A percentile compares a stretch with the other conserved stretches of the same genome.
phyloP scores from a whole-genome alignment of 2,329 filamentous ascomycete genomes.

The Elsinoe ampelina region DNA sequence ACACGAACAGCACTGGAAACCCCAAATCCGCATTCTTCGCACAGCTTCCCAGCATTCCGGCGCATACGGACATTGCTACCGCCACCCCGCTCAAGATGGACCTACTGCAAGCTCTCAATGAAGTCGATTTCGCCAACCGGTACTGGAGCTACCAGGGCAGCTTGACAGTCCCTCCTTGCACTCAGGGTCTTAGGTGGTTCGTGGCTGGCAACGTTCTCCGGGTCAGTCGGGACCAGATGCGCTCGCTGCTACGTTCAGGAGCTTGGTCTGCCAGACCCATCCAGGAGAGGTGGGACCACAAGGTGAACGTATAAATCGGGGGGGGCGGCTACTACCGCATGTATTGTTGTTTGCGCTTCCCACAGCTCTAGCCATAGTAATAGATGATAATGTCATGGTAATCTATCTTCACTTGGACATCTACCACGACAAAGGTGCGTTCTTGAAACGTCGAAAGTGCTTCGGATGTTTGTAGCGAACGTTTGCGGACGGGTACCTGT shows the following conservation, averaged over 20 bases:
- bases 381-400: too few relatives aligned
- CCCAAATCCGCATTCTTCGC: slow-evolving; percentile 32
- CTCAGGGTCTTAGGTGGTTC: slow-evolving; percentile 40
- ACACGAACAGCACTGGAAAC: slow-evolving; percentile 28
- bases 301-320: background rate
- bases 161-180: slow-evolving; percentile 40
- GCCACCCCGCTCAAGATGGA: slow-evolving; percentile 24
- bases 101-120: slow-evolving; percentile 24
- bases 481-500: too few relatives aligned
- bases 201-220: slow-evolving; percentile 34
- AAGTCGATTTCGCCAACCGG: slow-evolving; percentile 33
- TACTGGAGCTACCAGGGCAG: slow-evolving; percentile 43
- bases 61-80: slow-evolving; percentile 22
- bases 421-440: too few relatives aligned
- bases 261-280: background rate
- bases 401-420: too few relatives aligned
- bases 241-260: slow-evolving; percentile 31
- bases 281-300: background rate
- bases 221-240: slow-evolving; percentile 40
- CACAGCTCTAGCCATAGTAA: too few relatives aligned
- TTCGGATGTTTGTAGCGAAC: too few relatives aligned
- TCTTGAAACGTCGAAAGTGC: too few relatives aligned
- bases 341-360: too few relatives aligned
- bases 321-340: background rate
- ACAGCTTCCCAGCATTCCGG: slow-evolving; percentile 33